Percentiles rank a stretch among this genome's conserved stretches.
Conservation (phyloP, 139 green algal species). For the Coccomyxa sp. region DNA sequence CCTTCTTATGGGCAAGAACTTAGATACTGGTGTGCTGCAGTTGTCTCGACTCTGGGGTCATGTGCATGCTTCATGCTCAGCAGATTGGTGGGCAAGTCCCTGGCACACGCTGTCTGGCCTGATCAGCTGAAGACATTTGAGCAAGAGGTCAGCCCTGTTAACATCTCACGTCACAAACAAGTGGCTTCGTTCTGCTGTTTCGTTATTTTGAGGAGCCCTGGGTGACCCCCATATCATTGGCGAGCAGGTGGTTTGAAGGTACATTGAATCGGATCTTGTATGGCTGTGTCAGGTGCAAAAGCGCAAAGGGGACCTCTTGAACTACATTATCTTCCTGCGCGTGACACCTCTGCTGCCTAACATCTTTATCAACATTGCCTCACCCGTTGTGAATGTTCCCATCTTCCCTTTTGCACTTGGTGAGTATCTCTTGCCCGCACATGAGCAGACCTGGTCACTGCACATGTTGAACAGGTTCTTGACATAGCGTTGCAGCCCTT, state of each 20-base stretch:
- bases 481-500: neutral
- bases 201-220: no score
- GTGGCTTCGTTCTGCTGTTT: no score
- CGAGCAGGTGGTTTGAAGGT: neutral
- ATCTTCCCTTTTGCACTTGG: constrained; percentile 45
- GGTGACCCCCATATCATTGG: no score
- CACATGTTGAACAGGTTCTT: neutral
- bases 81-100: constrained; percentile 31
- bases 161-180: neutral
- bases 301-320: constrained; percentile 46
- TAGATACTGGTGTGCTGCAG: neutral
- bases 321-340: constrained; percentile 76
- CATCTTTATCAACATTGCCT: constrained; percentile 74
- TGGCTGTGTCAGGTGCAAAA: constrained; percentile 23
- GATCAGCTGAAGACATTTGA: constrained; percentile 34
- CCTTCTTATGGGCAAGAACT: neutral
- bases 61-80: constrained; percentile 43
- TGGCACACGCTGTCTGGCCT: constrained; percentile 50
- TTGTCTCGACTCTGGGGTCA: constrained; percentile 43
- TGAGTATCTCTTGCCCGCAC: constrained; percentile 4
- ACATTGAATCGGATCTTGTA: neutral
- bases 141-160: constrained; percentile 20
- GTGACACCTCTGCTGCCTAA: constrained; percentile 75
- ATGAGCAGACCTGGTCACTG: neutral
- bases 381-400: constrained; percentile 67